Evolutionary conservation across 2,329 filamentous ascomycete species (phyloP), one percentile per base, ranked within the genome.

Genomic region (Xylaria sp.): DNA sequence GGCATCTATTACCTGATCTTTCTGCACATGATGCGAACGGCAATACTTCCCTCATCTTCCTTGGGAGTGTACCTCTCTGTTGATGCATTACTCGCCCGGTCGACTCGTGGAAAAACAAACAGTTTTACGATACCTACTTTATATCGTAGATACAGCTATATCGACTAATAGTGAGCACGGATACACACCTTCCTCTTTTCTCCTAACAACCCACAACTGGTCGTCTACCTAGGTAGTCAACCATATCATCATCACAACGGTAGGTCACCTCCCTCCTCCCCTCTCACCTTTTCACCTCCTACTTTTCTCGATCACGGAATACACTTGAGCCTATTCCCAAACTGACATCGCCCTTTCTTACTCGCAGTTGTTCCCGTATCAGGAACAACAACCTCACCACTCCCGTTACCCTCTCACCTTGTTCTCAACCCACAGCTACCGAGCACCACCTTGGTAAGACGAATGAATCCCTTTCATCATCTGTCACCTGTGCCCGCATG

Each of bases 361-460:
- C 37, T 58, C 55, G 37, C 28, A 8, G 23, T 28, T 58, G 37
- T 58, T n/a, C 34, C 34, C 12, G 9, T 44, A 28, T 23, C 15
- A 28, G 15, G 18, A 25, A 23, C 55, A 25, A 23, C 37, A 58
- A 46, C 39, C 41, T 2, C 20, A 46, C 56, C 15, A 44, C 15
- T 23, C 5, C 13, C n/a, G 3, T 8, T 23, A 34, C 20, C 23
- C 31, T 31, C 12, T 0, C 20, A 18, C 31, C 10, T 58, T n/a
- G 6, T 18, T 44, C 0, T 20, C 2, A 25, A 41, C n/a, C 15
- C 44, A 64, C 25, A 31, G 25, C 23, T 6, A 31, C 46, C 23
- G 31, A 15, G 23, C n/a, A 25, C 7, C 54, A 41, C 56, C 44
- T 52, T 20, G n/a, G 62, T 65, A 65, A 44, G 54, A 41, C 23